Base-by-base conservation (phyloP, 495 filamentous ascomycete genomes). In the Penicillium paxilli region DNA sequence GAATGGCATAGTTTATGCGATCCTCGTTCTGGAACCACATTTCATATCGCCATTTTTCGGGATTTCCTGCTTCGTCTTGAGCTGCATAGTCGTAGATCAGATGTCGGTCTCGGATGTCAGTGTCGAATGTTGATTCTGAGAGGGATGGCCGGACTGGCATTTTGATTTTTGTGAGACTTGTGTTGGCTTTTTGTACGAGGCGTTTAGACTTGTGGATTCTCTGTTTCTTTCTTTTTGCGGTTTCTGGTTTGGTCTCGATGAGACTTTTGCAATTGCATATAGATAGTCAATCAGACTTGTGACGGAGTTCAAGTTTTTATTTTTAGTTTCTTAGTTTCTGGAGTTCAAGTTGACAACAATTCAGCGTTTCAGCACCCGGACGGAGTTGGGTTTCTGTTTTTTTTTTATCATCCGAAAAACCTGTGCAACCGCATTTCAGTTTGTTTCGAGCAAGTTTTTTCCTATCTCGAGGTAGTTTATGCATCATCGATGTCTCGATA, bases 21-120 rank as follows among this genome's bases (percentile, higher is more conserved):
- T 71, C 66, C 8, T 66, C 62, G 47, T 72, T 72, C 44, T 70
- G 67, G 57, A 75, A 76, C 67, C 70, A 74, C 67, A 75, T 70
- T 35, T 75, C 72, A 52, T 76, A 75, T 14, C 70, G 69, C 74
- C 72, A 75, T 59, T 70, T 76, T 44, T 72, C 64, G 1, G 67
- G 60, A n/a, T 66, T 65, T 14, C 68, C 65, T 12, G 62, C n/a
- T 14, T 46, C 45, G 44, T 67, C 62, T 25, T 68, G 49, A 2
- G 65, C 68, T 7, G 53, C 62, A 40, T 71, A 73, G 57, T 78
- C 69, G 52, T 78, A 77, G 21, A 76, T 68, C 26, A 74, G 59
- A 47, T 76, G 73, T 20, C 70, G 67, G 46, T 75, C 60, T 24
- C 55, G 56, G 26, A 75, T 53, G 47, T 77, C 72, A 25, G 58